Evolutionary conservation across 1,284 basidiomycete species (phyloP), one percentile per base, ranked within the genome.

Genomic region (Trichosporon coremiiforme): DNA sequence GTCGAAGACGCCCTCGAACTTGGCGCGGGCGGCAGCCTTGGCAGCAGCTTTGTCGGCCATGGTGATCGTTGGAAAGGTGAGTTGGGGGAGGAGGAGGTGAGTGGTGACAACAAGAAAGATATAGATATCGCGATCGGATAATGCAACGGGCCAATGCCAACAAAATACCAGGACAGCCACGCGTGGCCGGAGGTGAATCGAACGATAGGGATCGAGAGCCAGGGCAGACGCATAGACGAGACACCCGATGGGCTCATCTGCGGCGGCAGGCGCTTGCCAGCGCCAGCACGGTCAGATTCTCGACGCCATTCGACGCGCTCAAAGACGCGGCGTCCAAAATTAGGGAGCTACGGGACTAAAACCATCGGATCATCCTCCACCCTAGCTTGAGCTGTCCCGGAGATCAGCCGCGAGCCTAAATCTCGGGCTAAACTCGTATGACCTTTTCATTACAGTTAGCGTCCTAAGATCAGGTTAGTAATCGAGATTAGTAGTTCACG

Each of bases 1-100:
- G 15, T 87, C 86, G 79, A 88, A 89, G 64, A 87, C 85, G 69
- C 81, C 83, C 73, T 81, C 79, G 75, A 82, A 82, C 55, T 76
- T 74, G 41, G 78, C 75, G 68, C 79, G 68, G 67, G 75, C 64
- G 45, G 73, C 75, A 10, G 77, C 77, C 72, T 82, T 81, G 67
- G 76, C 78, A 60, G 57, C 57, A 60, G 57, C 57, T 60, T 60
- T 60, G 57, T 60, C 57, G 57, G 57, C 57, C 57, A 60, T 60
- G 15, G 57, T 60, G 57, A 20, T 33, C 31, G 29, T 29, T 31
- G 1, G 35, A 17, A 47, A 6, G 38, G 45, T n/a, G 41, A 22
- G 31, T 10, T 31, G 22, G 41, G 33, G 10, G 38, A n/a, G 35
- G 38, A 53, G 25, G n/a, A 53, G 25, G n/a, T 35, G 55, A 67